Evolutionary conservation across 257 asterid species (phyloP).

Genomic region (Osmanthus fragrans): DNA sequence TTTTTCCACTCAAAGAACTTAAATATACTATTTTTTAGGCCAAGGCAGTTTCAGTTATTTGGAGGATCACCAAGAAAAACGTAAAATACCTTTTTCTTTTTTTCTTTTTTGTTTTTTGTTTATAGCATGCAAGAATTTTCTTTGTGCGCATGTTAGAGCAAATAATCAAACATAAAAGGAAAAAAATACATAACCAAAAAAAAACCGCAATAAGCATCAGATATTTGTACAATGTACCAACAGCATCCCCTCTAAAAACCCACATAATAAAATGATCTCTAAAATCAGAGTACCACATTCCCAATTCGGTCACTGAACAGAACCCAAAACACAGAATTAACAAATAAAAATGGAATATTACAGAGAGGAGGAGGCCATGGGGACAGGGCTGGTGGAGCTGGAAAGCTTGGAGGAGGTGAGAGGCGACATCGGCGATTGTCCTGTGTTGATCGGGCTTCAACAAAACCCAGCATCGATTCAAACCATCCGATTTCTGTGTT

Average conservation of each 20-base stretch:
- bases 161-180: neutral
- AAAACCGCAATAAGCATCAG: neutral
- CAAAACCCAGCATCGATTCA: constrained; percentile 65
- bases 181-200: neutral
- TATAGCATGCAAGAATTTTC: neutral
- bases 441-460: constrained; percentile 54
- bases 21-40: neutral
- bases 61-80: neutral
- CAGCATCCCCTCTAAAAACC: neutral
- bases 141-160: neutral
- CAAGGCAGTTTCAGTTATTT: neutral
- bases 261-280: neutral
- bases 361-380: constrained; percentile 76
- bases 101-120: neutral
- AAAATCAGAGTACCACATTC: constrained; percentile 11
- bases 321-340: neutral
- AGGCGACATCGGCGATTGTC: constrained; percentile 60
- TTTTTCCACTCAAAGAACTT: neutral
- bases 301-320: neutral
- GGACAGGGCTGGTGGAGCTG: constrained; percentile 80
- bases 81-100: neutral
- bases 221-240: neutral
- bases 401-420: constrained; percentile 60
- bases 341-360: constrained; percentile 20
- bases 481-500: constrained; percentile 67